Percentiles rank a stretch among this genome's conserved stretches.
These are phyloP conservation scores for Acer negundo DNA, from an alignment of 345 rosid species.

Conservation along the genomic window DNA sequence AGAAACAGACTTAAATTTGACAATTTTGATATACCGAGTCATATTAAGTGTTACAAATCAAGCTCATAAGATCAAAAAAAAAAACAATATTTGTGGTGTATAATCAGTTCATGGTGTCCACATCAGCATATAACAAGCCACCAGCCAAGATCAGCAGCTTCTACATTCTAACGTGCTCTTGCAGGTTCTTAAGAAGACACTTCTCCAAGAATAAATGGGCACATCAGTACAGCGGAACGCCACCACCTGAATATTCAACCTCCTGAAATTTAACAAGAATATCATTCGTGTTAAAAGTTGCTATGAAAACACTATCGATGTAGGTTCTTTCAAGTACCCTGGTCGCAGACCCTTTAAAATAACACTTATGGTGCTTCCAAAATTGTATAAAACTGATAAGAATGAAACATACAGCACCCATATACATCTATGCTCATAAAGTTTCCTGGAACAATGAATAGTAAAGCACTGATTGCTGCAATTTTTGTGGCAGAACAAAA, in stretches of 20 bases:
- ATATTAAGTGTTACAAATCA: neutral
- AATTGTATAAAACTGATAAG: neutral
- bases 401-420: neutral
- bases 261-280: conserved; percentile 56
- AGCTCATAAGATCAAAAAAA: neutral
- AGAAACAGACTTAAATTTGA: neutral
- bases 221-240: conserved; percentile 48
- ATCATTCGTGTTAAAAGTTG: conserved; percentile 5
- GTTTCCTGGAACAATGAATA: neutral
- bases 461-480: neutral
- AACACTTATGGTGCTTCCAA: neutral
- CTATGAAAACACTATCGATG: neutral
- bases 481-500: neutral
- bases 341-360: no score
- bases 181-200: neutral
- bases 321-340: neutral
- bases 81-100: neutral
- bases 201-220: neutral
- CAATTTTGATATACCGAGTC: conserved; percentile 1
- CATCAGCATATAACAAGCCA: neutral
- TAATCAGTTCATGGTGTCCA: neutral
- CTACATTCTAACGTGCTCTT: neutral
- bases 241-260: conserved; percentile 93
- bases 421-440: neutral
- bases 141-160: conserved; percentile 3